Percentiles rank a stretch among this genome's conserved stretches.
phyloP scores from a whole-genome alignment of 495 filamentous ascomycete genomes.

The Trypethelium eluteriae region DNA sequence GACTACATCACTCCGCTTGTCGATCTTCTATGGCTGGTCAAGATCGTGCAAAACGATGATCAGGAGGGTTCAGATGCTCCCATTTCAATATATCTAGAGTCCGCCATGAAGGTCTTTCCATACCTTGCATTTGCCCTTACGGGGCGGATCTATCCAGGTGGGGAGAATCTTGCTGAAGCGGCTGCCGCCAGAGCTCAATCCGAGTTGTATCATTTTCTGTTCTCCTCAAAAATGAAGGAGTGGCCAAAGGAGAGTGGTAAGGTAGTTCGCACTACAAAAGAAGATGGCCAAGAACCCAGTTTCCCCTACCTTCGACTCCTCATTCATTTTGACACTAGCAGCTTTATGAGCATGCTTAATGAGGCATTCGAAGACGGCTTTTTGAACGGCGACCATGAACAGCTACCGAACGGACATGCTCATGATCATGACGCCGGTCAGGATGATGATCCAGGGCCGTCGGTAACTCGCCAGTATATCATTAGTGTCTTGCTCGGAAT shows the following conservation, averaged over 20 bases:
- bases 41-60: conserved; percentile 49
- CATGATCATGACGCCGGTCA: conserved; percentile 24
- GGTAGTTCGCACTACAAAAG: conserved; percentile 46
- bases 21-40: conserved; percentile 69
- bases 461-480: conserved; percentile 83
- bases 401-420: conserved; percentile 45
- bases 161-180: conserved; percentile 58
- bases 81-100: conserved; percentile 31
- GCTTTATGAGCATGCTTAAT: conserved; percentile 90
- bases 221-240: conserved; percentile 64
- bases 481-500: conserved; percentile 83
- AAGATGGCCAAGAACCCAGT: conserved; percentile 49
- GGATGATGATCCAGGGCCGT: conserved; percentile 50
- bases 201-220: conserved; percentile 84
- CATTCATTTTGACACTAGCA: conserved; percentile 78
- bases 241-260: conserved; percentile 55
- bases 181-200: conserved; percentile 70
- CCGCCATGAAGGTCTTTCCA: conserved; percentile 86
- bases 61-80: conserved; percentile 31
- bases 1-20: conserved; percentile 88
- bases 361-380: conserved; percentile 96
- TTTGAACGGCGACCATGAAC: conserved; percentile 66
- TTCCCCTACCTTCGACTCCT: conserved; percentile 80
- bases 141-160: conserved; percentile 82
- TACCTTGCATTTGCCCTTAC: conserved; percentile 92